Evolutionary conservation across 108 stramenopile species (phyloP).

Genomic region (Epithemia pelagica): DNA sequence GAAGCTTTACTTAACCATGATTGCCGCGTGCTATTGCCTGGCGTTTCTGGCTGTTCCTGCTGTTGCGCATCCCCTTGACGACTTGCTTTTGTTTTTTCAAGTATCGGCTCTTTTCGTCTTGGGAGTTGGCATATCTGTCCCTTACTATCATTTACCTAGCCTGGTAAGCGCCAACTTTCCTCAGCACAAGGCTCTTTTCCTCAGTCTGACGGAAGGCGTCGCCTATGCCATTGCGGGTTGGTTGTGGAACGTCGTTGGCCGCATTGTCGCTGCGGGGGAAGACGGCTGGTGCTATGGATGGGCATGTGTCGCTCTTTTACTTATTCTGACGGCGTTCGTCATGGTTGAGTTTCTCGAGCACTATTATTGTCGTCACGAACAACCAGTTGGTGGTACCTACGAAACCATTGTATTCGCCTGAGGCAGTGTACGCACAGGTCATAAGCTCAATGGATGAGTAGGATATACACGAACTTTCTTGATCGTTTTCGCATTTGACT

Average conservation of each 20-base stretch:
- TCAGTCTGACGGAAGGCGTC: conserved; percentile 70
- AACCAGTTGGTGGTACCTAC: conserved; percentile 21
- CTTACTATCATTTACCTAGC: conserved; percentile 71
- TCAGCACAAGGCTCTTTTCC: conserved; percentile 59
- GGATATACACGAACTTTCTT: no score
- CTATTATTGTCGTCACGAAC: conserved; percentile 46
- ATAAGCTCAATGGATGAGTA: no score
- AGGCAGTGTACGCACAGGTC: background rate
- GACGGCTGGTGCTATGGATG: conserved; percentile 83
- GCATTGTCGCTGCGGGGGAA: conserved; percentile 3
- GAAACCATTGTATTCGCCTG: conserved; percentile 54
- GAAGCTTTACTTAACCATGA: conserved; percentile 58
- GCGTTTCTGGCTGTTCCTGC: conserved; percentile 61
- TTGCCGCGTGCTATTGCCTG: conserved; percentile 58
- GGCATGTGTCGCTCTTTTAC: conserved; percentile 69
- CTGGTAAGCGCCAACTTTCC: conserved; percentile 71
- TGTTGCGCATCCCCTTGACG: conserved; percentile 34
- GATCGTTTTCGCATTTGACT: no score
- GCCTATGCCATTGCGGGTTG: conserved; percentile 56
- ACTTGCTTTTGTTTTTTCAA: conserved; percentile 57
- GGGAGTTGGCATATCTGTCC: conserved; percentile 69
- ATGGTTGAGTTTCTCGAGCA: conserved; percentile 81
- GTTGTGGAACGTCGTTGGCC: conserved; percentile 69
- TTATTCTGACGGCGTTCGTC: conserved; percentile 60
- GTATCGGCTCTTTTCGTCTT: conserved; percentile 42